Evolutionary conservation across 2,329 filamentous ascomycete species (phyloP).

Genomic region (Cryphonectria naterciae): DNA sequence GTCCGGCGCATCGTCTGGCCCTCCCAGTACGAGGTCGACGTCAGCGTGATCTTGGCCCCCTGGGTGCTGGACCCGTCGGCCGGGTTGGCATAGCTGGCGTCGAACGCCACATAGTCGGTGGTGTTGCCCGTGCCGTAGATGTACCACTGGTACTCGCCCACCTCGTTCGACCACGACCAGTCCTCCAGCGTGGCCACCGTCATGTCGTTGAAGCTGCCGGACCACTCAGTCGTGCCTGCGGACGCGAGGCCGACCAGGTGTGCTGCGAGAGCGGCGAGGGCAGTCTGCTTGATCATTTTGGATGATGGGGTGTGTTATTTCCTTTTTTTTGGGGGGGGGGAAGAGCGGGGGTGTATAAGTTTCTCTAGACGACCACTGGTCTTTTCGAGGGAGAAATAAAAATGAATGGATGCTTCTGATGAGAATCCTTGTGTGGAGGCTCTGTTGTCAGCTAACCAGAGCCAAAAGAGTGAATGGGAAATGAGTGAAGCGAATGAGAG

Average conservation of each 20-base stretch:
- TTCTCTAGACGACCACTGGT: conserved; percentile 6
- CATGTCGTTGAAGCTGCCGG: conserved; percentile 63
- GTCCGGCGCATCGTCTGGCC: conserved; percentile 70
- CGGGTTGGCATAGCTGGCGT: conserved; percentile 62
- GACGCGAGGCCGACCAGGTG: conserved; percentile 35
- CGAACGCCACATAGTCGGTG: conserved; percentile 62
- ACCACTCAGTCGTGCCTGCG: conserved; percentile 59
- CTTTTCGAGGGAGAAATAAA: neutral
- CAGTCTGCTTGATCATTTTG: conserved; percentile 28
- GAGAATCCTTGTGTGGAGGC: conserved; percentile 22
- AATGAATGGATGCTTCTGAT: conserved; percentile 27
- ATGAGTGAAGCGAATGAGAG: conserved; percentile 25
- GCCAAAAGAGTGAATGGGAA: conserved; percentile 29
- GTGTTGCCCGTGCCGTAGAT: conserved; percentile 64
- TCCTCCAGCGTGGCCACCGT: conserved; percentile 55
- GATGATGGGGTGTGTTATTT: neutral
- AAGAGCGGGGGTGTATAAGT: neutral
- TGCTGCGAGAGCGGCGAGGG: conserved; percentile 28
- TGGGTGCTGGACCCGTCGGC: conserved; percentile 60
- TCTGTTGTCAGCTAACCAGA: conserved; percentile 26
- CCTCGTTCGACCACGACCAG: conserved; percentile 67
- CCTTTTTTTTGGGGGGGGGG: too few species aligned
- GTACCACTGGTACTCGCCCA: conserved; percentile 71
- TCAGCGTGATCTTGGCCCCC: conserved; percentile 67
- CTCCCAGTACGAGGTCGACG: conserved; percentile 66